These are phyloP conservation scores for Ogataea siamensis DNA, from an alignment of 805 yeast species.

Conservation along the genomic window DNA sequence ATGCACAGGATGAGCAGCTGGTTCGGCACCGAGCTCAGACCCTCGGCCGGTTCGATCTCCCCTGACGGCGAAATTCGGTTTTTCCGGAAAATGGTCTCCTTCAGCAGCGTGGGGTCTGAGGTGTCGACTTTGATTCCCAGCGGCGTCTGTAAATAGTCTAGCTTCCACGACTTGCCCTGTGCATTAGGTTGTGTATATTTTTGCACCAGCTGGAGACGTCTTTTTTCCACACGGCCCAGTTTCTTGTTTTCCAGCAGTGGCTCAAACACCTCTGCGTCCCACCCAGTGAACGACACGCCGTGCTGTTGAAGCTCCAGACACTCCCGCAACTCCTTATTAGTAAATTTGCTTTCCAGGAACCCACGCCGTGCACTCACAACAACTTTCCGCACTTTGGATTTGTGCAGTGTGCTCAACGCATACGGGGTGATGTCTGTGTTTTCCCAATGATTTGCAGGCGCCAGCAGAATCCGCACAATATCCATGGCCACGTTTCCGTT, in stretches of 20 bases:
- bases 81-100: conserved; percentile 46
- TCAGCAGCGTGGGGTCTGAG: conserved; percentile 37
- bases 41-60: conserved; percentile 40
- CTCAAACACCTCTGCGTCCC: conserved; percentile 38
- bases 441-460: conserved; percentile 53
- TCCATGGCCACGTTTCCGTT: conserved; percentile 97
- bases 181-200: conserved; percentile 39
- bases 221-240: conserved; percentile 55
- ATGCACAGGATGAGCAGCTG: conserved; percentile 78
- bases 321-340: conserved; percentile 90
- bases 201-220: conserved; percentile 62
- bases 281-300: conserved; percentile 48
- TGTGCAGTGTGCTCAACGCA: conserved; percentile 54
- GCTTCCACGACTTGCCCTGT: conserved; percentile 48
- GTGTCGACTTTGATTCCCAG: conserved; percentile 42
- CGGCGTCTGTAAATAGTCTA: conserved; percentile 73
- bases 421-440: conserved; percentile 68
- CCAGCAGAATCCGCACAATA: conserved; percentile 74
- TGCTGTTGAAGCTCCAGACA: conserved; percentile 55
- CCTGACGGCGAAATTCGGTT: conserved; percentile 40
- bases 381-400: conserved; percentile 59
- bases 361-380: conserved; percentile 86
- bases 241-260: conserved; percentile 31
- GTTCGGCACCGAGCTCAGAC: conserved; percentile 36
- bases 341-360: conserved; percentile 78